Evolutionary conservation across 352 stramenopile genomes (phyloP), one percentile per base, ranked within the genome.

Genomic region (Phytophthora vignae): DNA sequence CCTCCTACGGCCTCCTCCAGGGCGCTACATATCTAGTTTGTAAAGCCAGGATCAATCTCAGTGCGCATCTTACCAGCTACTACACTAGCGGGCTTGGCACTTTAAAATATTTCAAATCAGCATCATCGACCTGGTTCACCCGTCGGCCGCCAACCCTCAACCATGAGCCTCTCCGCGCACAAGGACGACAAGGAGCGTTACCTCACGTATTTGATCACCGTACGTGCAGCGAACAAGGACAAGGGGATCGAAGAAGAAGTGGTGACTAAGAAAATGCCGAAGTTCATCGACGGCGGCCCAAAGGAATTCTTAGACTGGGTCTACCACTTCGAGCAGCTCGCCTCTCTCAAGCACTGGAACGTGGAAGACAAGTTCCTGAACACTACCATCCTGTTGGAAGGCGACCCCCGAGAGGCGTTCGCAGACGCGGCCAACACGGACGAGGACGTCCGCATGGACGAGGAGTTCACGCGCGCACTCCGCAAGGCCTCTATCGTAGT

Each of bases 141-240:
- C 63, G 63, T 69, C 53, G 53, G 54, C 31, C 49, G 44, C 54
- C 29, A 14, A 14, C 38, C 10, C 38, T 12, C 25, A 54, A 62
- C 40, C 2, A 57, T 46, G 25, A 61, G 36, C 17, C 44, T 31
- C 63, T 49, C 44, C 46, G 12, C 38, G 25, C 11, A 48, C 15
- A 65, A 71, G 12, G 48, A 71, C 19, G 64, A 60, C 36, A 71
- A 65, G 38, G 64, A 71, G 33, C 46, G 22, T 8, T 71, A 71
- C 27, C 46, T 71, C 0, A 71, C 64, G 17, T 68, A 57, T 29
- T 38, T 38, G 2, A 68, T 56, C 48, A 50, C n/a, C 1, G 36
- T 71, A 29, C 55, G 64, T 9, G 31, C 21, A 31, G 55, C 48
- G 1, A 14, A 71, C 55, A 61, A 60, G 22, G 55, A 52, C 3